Percentiles rank a stretch among this genome's conserved stretches.
Evolutionary conservation across 208 protist genomes (phyloP).

Genomic region (Wallacemonas rigidus): DNA sequence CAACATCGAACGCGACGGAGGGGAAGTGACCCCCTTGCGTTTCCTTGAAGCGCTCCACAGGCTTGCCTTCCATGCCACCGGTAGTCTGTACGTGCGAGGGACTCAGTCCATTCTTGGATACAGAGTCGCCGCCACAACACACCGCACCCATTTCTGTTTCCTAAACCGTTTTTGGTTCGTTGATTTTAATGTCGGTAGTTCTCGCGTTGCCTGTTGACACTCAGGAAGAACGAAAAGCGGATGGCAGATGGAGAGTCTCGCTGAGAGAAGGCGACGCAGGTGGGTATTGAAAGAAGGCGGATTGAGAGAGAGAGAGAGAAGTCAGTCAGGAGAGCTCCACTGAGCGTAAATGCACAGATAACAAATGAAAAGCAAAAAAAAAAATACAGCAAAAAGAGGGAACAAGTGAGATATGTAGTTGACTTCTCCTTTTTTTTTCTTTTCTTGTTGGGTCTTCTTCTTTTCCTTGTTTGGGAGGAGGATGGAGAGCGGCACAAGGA

Average conservation of each 20-base stretch:
- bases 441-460: neutral
- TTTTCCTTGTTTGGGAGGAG: too few species aligned
- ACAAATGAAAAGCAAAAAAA: slow-evolving; percentile 20
- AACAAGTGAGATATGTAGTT: slow-evolving; percentile 6
- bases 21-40: slow-evolving; percentile 18
- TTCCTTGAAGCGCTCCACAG: slow-evolving; percentile 22
- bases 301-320: too few species aligned
- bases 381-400: neutral
- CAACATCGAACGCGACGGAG: slow-evolving; percentile 57
- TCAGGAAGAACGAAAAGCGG: slow-evolving; percentile 9
- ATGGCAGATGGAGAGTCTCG: too few species aligned
- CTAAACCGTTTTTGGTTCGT: neutral
- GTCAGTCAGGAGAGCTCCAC: too few species aligned
- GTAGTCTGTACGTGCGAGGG: slow-evolving; percentile 12
- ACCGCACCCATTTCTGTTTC: slow-evolving; percentile 11
- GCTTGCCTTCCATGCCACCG: slow-evolving; percentile 16
- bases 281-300: too few species aligned
- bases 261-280: too few species aligned
- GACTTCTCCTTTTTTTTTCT: neutral
- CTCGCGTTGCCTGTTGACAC: neutral
- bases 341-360: neutral
- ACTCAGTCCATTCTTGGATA: neutral
- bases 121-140: slow-evolving; percentile 8
- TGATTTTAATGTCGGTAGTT: neutral
- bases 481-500: neutral